phyloP scores from a whole-genome alignment of 202 grass and related monocot genomes.

The Cymbopogon flexuosus region DNA sequence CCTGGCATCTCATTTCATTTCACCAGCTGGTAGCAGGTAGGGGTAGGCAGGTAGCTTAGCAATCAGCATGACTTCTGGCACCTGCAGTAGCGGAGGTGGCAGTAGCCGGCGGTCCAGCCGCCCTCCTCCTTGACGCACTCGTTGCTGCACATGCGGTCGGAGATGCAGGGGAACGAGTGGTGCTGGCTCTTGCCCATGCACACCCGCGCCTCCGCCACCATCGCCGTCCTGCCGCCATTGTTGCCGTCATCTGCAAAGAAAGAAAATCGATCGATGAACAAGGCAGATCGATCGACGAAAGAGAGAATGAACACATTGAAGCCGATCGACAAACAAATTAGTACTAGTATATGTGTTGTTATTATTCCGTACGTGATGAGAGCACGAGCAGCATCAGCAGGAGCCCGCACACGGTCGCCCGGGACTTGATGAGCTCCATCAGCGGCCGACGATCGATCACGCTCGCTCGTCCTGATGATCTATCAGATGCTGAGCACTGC shows the following conservation, averaged over 20 bases:
- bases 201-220: constrained; percentile 29
- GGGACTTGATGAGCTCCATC: constrained; percentile 29
- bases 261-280: background rate
- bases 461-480: too few relatives aligned
- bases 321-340: background rate
- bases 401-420: constrained; percentile 5
- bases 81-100: constrained; percentile 6
- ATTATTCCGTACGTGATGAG: constrained; percentile 12
- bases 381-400: constrained; percentile 35
- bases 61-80: constrained; percentile 32
- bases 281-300: too few relatives aligned
- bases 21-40: too few relatives aligned
- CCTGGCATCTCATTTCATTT: background rate
- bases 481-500: too few relatives aligned
- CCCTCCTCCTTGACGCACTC: constrained; percentile 1
- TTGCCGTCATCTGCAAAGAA: background rate
- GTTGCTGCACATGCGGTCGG: constrained; percentile 14
- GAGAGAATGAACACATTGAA: background rate
- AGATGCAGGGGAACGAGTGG: constrained; percentile 27
- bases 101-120: constrained; percentile 35
- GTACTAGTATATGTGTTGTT: background rate
- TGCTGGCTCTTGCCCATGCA: constrained; percentile 45
- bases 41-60: too few relatives aligned
- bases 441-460: too few relatives aligned
- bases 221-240: background rate